These are phyloP conservation scores for Spizellomyces sp. DNA, from an alignment of 192 early-diverging fungal genomes.

Conservation along the genomic window DNA sequence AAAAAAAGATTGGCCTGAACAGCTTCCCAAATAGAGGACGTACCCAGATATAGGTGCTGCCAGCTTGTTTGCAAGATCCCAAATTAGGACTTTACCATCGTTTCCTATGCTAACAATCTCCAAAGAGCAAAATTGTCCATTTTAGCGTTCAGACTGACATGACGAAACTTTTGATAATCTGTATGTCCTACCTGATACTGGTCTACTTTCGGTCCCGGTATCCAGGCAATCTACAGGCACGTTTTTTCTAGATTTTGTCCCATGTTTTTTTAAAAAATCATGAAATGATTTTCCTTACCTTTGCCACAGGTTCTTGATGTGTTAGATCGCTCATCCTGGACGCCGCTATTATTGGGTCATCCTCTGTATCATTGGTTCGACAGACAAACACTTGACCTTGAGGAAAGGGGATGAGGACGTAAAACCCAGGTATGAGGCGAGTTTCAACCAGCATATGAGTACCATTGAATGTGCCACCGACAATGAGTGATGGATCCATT, in stretches of 20 bases:
- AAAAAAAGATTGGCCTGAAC: too few species aligned
- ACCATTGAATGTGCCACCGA: conserved; percentile 48
- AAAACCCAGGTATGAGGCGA: not conserved
- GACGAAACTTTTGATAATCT: not conserved
- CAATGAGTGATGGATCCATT: conserved; percentile 42
- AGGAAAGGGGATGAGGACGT: not conserved
- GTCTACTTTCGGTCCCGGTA: conserved; percentile 31
- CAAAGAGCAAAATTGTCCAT: not conserved
- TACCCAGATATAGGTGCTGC: conserved; percentile 35
- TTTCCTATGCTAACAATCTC: conserved; percentile 46
- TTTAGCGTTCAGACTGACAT: not conserved
- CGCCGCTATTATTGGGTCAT: conserved; percentile 39
- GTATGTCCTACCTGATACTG: conserved; percentile 37
- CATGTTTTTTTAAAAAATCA: too few species aligned
- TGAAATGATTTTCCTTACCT: conserved; percentile 1
- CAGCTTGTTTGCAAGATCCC: conserved; percentile 41
- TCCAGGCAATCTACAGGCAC: conserved; percentile 27
- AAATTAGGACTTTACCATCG: conserved; percentile 50
- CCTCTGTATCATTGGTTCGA: conserved; percentile 37
- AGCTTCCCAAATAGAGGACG: too few species aligned
- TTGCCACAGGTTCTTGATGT: conserved; percentile 53
- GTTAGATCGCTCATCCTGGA: conserved; percentile 38
- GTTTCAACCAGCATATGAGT: not conserved
- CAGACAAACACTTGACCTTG: conserved; percentile 45
- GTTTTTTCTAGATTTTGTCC: too few species aligned